A percentile compares a stretch with the other conserved stretches of the same genome.
phyloP scores from a whole-genome alignment of 2,329 filamentous ascomycete genomes.

The Arachnomyces sp. region DNA sequence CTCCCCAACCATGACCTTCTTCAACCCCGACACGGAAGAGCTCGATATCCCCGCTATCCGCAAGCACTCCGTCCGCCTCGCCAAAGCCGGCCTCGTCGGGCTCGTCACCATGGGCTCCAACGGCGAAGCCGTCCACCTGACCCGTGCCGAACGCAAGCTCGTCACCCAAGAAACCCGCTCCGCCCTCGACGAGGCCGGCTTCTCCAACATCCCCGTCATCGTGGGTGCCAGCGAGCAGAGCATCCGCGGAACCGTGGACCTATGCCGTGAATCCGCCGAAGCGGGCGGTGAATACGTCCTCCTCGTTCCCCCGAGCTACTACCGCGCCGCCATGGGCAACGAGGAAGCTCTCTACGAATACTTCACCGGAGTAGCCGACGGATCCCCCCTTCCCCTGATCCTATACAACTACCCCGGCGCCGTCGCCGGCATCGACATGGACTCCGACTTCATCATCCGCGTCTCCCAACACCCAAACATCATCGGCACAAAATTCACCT shows the following conservation, averaged over 20 bases:
- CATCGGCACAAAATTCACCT: slow-evolving; percentile 84
- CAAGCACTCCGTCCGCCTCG: slow-evolving; percentile 71
- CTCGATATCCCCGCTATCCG: slow-evolving; percentile 73
- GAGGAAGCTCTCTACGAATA: slow-evolving; percentile 66
- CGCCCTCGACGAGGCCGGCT: slow-evolving; percentile 74
- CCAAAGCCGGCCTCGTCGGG: slow-evolving; percentile 68
- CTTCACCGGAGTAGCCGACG: slow-evolving; percentile 68
- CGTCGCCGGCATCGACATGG: slow-evolving; percentile 80
- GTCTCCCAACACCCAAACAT: slow-evolving; percentile 77
- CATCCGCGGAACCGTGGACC: slow-evolving; percentile 70
- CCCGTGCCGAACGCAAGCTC: slow-evolving; percentile 64
- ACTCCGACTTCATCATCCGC: slow-evolving; percentile 76
- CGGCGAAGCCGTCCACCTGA: slow-evolving; percentile 80
- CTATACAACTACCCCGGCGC: slow-evolving; percentile 90
- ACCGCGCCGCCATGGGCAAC: slow-evolving; percentile 63
- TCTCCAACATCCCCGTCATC: slow-evolving; percentile 67
- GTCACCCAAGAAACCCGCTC: slow-evolving; percentile 72
- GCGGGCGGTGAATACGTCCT: slow-evolving; percentile 75
- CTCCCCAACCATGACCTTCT: slow-evolving; percentile 85
- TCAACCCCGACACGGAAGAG: slow-evolving; percentile 74
- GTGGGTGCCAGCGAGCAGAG: slow-evolving; percentile 75
- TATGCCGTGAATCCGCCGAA: slow-evolving; percentile 58
- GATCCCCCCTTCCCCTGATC: slow-evolving; percentile 67
- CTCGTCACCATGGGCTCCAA: slow-evolving; percentile 86
- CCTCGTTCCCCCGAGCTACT: slow-evolving; percentile 75